phyloP scores from a whole-genome alignment of 2,329 filamentous ascomycete genomes.

The Alternaria atra region DNA sequence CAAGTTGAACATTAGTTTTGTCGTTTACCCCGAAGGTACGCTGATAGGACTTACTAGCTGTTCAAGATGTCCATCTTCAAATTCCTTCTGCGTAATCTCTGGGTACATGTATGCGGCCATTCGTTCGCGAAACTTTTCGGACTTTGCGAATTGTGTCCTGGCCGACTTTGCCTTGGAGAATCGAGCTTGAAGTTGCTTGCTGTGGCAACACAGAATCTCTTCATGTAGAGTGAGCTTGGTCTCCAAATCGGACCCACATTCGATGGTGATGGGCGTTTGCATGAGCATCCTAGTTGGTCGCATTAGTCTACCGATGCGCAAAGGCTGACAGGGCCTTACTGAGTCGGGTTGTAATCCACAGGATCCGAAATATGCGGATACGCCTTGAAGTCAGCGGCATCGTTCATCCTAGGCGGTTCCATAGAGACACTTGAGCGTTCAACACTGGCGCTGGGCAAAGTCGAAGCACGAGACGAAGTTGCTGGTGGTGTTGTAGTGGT shows the following conservation, averaged over 20 bases:
- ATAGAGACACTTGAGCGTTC: background rate
- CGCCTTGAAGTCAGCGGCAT: background rate
- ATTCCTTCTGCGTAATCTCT: background rate
- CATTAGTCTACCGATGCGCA: background rate
- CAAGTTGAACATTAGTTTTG: background rate
- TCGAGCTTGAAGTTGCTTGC: background rate
- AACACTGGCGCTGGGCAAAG: background rate
- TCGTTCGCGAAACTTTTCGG: conserved; percentile 1
- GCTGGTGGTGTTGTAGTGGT: background rate
- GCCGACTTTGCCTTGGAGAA: conserved; percentile 13
- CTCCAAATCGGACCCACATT: conserved; percentile 20
- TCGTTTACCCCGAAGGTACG: background rate
- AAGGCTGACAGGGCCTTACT: background rate
- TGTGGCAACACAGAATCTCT: conserved; percentile 22
- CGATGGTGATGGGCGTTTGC: conserved; percentile 22
- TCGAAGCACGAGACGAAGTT: conserved; percentile 1
- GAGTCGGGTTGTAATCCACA: background rate
- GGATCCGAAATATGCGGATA: background rate
- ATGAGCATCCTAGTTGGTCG: conserved; percentile 8
- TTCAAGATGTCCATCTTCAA: conserved; percentile 1
- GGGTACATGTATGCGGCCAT: background rate
- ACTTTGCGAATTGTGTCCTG: background rate
- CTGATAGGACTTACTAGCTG: conserved; percentile 6
- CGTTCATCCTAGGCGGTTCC: background rate
- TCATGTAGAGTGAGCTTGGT: conserved; percentile 18